Evolutionary conservation across 2,329 filamentous ascomycete genomes (phyloP), one percentile per base, ranked within the genome.

Genomic region (Colletotrichum acutatum): DNA sequence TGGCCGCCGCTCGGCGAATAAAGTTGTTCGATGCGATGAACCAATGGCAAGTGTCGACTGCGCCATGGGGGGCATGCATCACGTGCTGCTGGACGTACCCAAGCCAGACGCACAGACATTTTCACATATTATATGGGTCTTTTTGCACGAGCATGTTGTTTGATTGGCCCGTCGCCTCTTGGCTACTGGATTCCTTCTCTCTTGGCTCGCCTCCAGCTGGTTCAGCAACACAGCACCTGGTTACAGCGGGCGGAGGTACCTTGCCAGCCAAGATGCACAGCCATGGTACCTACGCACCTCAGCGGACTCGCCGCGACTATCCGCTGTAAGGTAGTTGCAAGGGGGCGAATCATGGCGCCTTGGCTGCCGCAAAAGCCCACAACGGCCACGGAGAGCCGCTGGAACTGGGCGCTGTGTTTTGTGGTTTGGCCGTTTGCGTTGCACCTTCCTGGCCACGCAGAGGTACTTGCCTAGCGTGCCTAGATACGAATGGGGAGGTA

Each of bases 371-470:
- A 14, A 53, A 32, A 63, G 30, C 42, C 58, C 66, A 69, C 69
- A 12, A 14, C 34, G 26, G 32, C 37, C 58, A 63, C 69, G 56
- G 32, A 59, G 69, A 72, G 65, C 52, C 58, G 42, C 69, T 68
- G 65, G 53, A 54, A 53, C 58, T 58, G 52, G 28, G 12, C 54
- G 46, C 54, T 46, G 58, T 26, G 69, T 53, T 58, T 63, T 42
- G 58, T 26, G 52, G 26, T 65, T 57, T 65, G 66, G 60, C 67
- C 26, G 71, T 73, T 66, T 73, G 71, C 71, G 61, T 59, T 49
- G 62, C 68, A 65, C 52, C 52, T 14, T 60, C 57, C 34, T 7
- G 57, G 30, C 24, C 16, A 28, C 22, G 58, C 58, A 42, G 19
- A 42, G 37, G 16, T 42, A 42, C 37, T 16, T 3, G 11, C 12